phyloP scores from a whole-genome alignment of 148 eudicot species.

The Cornus florida region DNA sequence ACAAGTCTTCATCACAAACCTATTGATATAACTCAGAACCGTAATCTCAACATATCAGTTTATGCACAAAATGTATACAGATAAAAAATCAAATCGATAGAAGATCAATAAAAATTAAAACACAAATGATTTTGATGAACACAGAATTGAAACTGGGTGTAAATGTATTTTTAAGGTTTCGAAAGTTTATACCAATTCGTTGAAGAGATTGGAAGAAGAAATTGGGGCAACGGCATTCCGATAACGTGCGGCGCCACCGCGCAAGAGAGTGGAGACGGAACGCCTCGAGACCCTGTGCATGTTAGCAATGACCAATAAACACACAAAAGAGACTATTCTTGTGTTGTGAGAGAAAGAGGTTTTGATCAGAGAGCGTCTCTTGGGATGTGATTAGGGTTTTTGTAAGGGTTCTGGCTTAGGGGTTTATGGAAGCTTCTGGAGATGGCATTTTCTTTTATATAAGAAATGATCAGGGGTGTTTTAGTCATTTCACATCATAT shows the following conservation, averaged over 20 bases:
- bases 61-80: too few species aligned
- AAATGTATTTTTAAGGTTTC: background rate
- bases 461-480: too few species aligned
- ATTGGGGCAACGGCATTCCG: constrained; percentile 43
- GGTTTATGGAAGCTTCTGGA: constrained; percentile 46
- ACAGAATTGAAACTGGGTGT: background rate
- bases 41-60: too few species aligned
- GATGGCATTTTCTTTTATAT: constrained; percentile 1
- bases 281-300: constrained; percentile 72
- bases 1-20: too few species aligned
- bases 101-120: too few species aligned
- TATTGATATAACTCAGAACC: too few species aligned
- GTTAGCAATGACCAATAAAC: background rate
- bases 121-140: background rate
- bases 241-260: constrained; percentile 39
- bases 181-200: constrained; percentile 29
- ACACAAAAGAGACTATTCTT: background rate
- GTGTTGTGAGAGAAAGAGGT: too few species aligned
- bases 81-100: too few species aligned
- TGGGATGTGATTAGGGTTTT: constrained; percentile 31
- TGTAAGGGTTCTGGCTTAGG: constrained; percentile 17
- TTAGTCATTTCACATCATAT: too few species aligned
- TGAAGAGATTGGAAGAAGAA: constrained; percentile 22
- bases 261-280: constrained; percentile 56
- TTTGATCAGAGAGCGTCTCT: too few species aligned